These are phyloP conservation scores for Boletus pseudopeckii DNA, from an alignment of 768 basidiomycete genomes.

Conservation along the genomic window DNA sequence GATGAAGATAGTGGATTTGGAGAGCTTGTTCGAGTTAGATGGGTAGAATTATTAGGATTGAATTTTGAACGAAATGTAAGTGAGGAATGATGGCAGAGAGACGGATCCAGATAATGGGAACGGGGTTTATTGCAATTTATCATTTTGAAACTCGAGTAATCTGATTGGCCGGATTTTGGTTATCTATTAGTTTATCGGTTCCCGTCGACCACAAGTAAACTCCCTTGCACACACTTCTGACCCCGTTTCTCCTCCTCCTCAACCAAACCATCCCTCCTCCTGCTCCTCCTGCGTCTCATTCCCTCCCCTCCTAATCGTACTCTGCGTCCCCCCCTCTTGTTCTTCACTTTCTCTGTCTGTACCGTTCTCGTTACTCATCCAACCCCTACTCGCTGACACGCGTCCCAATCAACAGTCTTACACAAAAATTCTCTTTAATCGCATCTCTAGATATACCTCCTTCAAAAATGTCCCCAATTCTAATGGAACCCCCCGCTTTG, in stretches of 20 bases:
- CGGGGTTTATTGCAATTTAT: conserved; percentile 18
- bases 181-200: conserved; percentile 40
- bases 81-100: not conserved
- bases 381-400: conserved; percentile 5
- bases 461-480: conserved; percentile 52
- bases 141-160: conserved; percentile 31
- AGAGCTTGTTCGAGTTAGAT: not conserved
- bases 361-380: not conserved
- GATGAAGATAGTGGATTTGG: conserved; percentile 11
- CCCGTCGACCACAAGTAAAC: conserved; percentile 37
- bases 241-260: conserved; percentile 29
- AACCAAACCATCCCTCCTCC: conserved; percentile 6
- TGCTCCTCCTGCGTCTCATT: not conserved
- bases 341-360: not conserved
- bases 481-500: conserved; percentile 52
- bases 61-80: not conserved
- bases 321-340: not conserved
- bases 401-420: conserved; percentile 18
- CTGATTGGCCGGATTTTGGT: conserved; percentile 37
- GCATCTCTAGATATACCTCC: conserved; percentile 30
- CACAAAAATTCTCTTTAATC: conserved; percentile 27
- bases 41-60: not conserved
- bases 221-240: conserved; percentile 18
- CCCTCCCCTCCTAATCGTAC: not conserved
- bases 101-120: conserved; percentile 1